These are phyloP conservation scores for Fusarium sp. DNA, from an alignment of 2,329 filamentous ascomycete genomes.

Conservation along the genomic window DNA sequence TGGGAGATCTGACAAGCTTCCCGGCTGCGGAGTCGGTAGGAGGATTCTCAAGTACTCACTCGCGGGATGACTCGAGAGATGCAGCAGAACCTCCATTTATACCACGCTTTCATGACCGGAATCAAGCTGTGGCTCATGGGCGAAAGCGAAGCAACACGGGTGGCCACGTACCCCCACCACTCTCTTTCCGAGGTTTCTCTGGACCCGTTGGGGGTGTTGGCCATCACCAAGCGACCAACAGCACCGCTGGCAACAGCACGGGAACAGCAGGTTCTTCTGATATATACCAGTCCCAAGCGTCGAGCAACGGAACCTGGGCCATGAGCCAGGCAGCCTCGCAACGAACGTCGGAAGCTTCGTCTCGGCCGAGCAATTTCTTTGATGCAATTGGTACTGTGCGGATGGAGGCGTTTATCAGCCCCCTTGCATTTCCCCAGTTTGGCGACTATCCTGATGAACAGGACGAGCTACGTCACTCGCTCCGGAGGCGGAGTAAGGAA, in stretches of 20 bases:
- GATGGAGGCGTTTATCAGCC: slow-evolving; percentile 95
- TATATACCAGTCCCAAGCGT: slow-evolving; percentile 64
- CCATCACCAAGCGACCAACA: slow-evolving; percentile 61
- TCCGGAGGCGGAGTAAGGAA: slow-evolving; percentile 65
- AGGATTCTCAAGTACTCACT: slow-evolving; percentile 48
- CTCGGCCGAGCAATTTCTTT: slow-evolving; percentile 72
- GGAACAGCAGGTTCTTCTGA: slow-evolving; percentile 69
- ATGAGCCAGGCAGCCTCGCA: slow-evolving; percentile 58
- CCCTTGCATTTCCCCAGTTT: slow-evolving; percentile 60
- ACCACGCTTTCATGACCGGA: slow-evolving; percentile 72
- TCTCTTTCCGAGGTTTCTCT: slow-evolving; percentile 83
- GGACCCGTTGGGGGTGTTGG: slow-evolving; percentile 56
- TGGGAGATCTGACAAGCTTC: slow-evolving; percentile 50
- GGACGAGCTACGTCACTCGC: slow-evolving; percentile 59
- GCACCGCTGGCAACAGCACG: slow-evolving; percentile 65
- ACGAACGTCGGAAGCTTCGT: slow-evolving; percentile 66
- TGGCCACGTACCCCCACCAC: slow-evolving; percentile 73
- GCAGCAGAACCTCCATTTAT: slow-evolving; percentile 77
- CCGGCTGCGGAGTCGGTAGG: slow-evolving; percentile 54
- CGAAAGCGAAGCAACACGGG: slow-evolving; percentile 92
- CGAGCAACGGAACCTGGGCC: slow-evolving; percentile 56
- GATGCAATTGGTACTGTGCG: slow-evolving; percentile 90
- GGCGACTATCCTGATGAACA: slow-evolving; percentile 59
- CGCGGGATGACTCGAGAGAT: slow-evolving; percentile 62
- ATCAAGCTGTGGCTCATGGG: slow-evolving; percentile 66